These are phyloP conservation scores for Lodderomyces margitis DNA, from an alignment of 1,139 yeast genomes.

Conservation along the genomic window DNA sequence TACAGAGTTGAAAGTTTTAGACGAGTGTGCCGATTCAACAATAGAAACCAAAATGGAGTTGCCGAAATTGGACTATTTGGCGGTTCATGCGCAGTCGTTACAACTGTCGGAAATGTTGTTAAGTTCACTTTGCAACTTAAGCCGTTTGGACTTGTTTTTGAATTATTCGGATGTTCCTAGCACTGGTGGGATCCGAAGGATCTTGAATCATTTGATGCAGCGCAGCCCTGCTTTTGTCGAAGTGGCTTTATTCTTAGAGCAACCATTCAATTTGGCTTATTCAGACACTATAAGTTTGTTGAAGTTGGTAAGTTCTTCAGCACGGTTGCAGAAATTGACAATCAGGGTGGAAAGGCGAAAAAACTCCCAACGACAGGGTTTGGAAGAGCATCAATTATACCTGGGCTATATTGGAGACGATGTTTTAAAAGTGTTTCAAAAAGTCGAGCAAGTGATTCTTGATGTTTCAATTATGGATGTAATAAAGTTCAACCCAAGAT, in stretches of 20 bases:
- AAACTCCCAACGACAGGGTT: constrained; percentile 7
- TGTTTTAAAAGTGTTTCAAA: constrained; percentile 9
- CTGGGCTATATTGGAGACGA: constrained; percentile 11
- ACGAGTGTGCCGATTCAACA: constrained; percentile 10
- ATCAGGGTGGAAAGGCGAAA: constrained; percentile 18
- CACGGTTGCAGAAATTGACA: constrained; percentile 14
- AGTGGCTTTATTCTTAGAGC: constrained; percentile 10
- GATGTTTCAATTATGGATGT: constrained; percentile 16
- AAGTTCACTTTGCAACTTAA: constrained; percentile 13
- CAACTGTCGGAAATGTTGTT: constrained; percentile 8
- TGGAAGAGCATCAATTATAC: constrained; percentile 13
- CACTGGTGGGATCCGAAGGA: neutral
- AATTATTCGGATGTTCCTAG: constrained; percentile 22
- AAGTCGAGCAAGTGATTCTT: constrained; percentile 13
- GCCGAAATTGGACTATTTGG: constrained; percentile 15
- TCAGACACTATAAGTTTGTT: constrained; percentile 18
- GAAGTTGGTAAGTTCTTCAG: constrained; percentile 10
- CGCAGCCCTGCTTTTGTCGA: constrained; percentile 6
- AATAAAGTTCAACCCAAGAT: constrained; percentile 10
- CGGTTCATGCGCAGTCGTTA: constrained; percentile 22
- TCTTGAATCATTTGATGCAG: constrained; percentile 3
- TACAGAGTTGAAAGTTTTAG: constrained; percentile 23
- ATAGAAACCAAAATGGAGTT: constrained; percentile 3
- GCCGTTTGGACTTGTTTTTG: constrained; percentile 25
- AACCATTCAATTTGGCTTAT: constrained; percentile 11